phyloP scores from a whole-genome alignment of 495 filamentous ascomycete species.

The Penicillium egyptiacum region DNA sequence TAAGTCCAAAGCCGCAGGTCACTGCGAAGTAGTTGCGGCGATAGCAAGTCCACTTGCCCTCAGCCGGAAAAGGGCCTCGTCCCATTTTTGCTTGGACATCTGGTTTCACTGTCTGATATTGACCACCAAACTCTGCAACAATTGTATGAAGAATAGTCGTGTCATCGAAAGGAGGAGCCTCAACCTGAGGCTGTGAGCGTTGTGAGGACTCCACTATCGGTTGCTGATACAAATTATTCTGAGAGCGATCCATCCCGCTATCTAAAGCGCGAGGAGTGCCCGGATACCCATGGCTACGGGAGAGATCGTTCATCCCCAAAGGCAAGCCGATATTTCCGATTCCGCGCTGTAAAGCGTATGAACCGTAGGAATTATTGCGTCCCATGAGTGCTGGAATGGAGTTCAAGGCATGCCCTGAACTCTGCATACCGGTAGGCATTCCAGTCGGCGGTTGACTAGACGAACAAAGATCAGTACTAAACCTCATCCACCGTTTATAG shows the following conservation, averaged over 20 bases:
- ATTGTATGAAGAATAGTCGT: slow-evolving; percentile 60
- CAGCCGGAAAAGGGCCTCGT: slow-evolving; percentile 86
- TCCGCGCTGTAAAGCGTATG: slow-evolving; percentile 38
- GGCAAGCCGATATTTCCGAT: slow-evolving; percentile 29
- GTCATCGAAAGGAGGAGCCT: slow-evolving; percentile 57
- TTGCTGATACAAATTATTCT: slow-evolving; percentile 34
- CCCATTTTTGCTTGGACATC: slow-evolving; percentile 85
- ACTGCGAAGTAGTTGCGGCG: slow-evolving; percentile 93
- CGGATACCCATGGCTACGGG: slow-evolving; percentile 35
- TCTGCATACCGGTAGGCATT: slow-evolving; percentile 38
- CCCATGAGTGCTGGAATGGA: slow-evolving; percentile 34
- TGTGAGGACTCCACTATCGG: slow-evolving; percentile 35
- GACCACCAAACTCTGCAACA: slow-evolving; percentile 46
- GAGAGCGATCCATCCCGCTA: slow-evolving; percentile 35
- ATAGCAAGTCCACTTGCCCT: slow-evolving; percentile 94
- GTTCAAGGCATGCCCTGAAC: slow-evolving; percentile 27
- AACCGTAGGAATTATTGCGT: slow-evolving; percentile 37
- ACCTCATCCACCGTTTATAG: slow-evolving; percentile 1
- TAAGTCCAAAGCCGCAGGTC: slow-evolving; percentile 74
- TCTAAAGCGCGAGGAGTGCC: slow-evolving; percentile 39
- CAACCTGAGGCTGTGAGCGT: slow-evolving; percentile 33
- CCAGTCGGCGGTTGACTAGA: slow-evolving; percentile 41
- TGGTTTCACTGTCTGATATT: slow-evolving; percentile 58
- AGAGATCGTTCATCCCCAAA: slow-evolving; percentile 36
- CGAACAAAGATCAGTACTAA: slow-evolving; percentile 18